Percentiles rank a stretch among this genome's conserved stretches.
Evolutionary conservation across 208 protist species (phyloP).

Genomic region (Angomonas deanei): DNA sequence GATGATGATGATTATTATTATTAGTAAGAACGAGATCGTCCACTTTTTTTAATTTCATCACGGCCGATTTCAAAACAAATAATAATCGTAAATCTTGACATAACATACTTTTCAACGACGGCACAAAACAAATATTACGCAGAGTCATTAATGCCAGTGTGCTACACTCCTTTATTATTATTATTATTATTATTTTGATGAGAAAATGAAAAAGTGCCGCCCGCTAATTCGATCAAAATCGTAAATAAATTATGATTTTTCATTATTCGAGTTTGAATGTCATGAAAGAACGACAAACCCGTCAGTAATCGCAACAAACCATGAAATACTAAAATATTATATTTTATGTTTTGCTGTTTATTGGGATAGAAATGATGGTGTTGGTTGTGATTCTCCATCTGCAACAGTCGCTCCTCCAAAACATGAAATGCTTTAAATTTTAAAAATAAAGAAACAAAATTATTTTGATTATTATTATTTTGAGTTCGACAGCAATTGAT

Average conservation of each 20-base stretch:
- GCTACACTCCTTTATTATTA: conserved; percentile 5
- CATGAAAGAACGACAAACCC: conserved; percentile 43
- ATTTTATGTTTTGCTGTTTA: background rate
- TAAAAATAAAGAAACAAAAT: conserved; percentile 3
- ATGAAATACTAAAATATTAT: too few relatives aligned
- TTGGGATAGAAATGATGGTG: background rate
- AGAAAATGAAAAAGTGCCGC: conserved; percentile 6
- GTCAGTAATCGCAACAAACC: conserved; percentile 46
- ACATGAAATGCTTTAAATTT: background rate
- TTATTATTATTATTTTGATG: too few relatives aligned
- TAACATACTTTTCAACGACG: conserved; percentile 45
- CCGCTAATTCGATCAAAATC: conserved; percentile 54
- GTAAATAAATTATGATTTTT: conserved; percentile 38
- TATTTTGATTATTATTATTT: background rate
- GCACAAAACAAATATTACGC: conserved; percentile 73
- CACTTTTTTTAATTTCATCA: conserved; percentile 30
- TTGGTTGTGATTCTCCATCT: background rate
- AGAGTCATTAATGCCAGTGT: conserved; percentile 60
- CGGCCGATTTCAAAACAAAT: conserved; percentile 53
- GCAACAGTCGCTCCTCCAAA: background rate
- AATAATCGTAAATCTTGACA: conserved; percentile 75
- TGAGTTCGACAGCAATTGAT: background rate
- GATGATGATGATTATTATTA: too few relatives aligned
- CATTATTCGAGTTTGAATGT: conserved; percentile 33
- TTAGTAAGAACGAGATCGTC: background rate